Evolutionary conservation across 805 yeast species (phyloP).

Genomic region (Candida odintsovae): DNA sequence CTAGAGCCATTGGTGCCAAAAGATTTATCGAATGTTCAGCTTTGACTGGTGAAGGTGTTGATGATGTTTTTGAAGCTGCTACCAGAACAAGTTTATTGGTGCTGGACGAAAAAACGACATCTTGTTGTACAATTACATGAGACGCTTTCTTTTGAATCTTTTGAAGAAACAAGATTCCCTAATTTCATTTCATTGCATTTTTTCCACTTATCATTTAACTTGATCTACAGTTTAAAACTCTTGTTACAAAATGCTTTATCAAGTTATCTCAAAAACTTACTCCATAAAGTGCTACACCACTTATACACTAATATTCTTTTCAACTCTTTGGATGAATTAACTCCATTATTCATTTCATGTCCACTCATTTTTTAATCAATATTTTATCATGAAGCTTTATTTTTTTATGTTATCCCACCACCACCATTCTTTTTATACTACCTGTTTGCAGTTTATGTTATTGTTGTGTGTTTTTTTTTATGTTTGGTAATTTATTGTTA

Average conservation of each 20-base stretch:
- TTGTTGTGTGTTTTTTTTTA: conserved; percentile 1
- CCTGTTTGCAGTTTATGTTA: background rate
- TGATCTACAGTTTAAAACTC: background rate
- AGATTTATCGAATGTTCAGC: conserved; percentile 85
- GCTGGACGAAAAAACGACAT: conserved; percentile 37
- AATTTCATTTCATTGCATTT: background rate
- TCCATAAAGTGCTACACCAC: too few species aligned
- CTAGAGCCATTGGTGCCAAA: conserved; percentile 76
- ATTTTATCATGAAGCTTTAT: background rate
- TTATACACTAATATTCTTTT: background rate
- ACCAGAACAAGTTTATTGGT: conserved; percentile 74
- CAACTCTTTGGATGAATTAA: background rate
- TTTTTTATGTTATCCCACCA: background rate
- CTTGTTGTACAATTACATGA: conserved; percentile 36
- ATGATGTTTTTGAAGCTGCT: conserved; percentile 88
- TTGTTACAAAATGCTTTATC: background rate
- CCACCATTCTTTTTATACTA: background rate
- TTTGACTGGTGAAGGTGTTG: conserved; percentile 91
- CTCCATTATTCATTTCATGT: background rate
- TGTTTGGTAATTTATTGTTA: conserved; percentile 10
- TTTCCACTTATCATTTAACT: background rate
- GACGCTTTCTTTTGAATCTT: background rate
- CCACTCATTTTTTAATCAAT: conserved; percentile 4
- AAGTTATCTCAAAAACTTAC: background rate
- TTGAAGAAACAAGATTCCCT: background rate